Evolutionary conservation across 345 rosid genomes (phyloP).

Genomic region (Pseudoturritis turrita): DNA sequence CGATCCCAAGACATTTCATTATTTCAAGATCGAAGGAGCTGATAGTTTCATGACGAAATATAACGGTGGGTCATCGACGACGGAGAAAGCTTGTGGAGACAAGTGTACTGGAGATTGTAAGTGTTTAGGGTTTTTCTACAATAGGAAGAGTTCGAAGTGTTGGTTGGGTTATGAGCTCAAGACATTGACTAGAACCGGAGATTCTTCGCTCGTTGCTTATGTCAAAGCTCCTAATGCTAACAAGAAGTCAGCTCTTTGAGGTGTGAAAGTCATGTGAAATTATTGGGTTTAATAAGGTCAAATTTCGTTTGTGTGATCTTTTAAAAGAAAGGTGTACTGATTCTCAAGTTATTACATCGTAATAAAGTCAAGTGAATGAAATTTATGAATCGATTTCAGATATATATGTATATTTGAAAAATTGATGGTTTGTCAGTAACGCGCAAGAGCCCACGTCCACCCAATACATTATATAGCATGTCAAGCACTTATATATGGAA

Average conservation of each 20-base stretch:
- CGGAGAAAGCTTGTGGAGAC: slow-evolving; percentile 41
- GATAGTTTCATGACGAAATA: slow-evolving; percentile 47
- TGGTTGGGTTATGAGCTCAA: slow-evolving; percentile 58
- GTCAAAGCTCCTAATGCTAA: slow-evolving; percentile 26
- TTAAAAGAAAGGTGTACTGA: slow-evolving; percentile 3
- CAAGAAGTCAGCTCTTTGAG: slow-evolving; percentile 13
- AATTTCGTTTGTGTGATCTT: background rate
- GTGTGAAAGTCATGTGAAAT: background rate
- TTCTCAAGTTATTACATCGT: slow-evolving; percentile 4
- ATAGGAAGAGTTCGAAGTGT: slow-evolving; percentile 38
- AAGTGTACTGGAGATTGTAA: slow-evolving; percentile 55
- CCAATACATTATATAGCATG: background rate
- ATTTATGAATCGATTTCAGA: background rate
- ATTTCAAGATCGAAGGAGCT: slow-evolving; percentile 47
- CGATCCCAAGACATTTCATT: slow-evolving; percentile 17
- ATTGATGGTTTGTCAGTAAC: background rate
- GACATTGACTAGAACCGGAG: slow-evolving; percentile 36
- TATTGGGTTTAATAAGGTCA: background rate
- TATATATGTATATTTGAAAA: background rate
- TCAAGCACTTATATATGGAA: background rate
- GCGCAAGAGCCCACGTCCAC: slow-evolving; percentile 3
- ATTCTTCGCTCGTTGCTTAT: slow-evolving; percentile 26
- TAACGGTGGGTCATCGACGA: slow-evolving; percentile 37
- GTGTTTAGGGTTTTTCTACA: slow-evolving; percentile 58
- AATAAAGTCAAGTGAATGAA: slow-evolving; percentile 6